Conservation (phyloP, 352 stramenopile species). For the Phytopythium oedochilum region DNA sequence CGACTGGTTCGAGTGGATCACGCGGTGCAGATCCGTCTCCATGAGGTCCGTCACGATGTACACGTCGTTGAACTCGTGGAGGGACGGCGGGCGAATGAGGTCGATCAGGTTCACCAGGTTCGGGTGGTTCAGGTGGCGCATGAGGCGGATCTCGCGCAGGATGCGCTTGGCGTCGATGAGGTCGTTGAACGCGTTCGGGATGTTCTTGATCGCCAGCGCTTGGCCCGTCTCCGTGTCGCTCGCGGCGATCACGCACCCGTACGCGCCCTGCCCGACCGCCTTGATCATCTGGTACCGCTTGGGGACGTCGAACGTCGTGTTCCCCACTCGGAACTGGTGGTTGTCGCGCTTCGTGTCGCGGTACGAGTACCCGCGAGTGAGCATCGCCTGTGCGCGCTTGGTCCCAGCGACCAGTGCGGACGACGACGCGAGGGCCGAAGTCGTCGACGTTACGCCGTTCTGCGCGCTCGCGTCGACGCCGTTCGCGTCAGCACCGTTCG, state of each 20-base stretch:
- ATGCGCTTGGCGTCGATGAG: constrained; percentile 87
- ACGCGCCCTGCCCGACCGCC: constrained; percentile 87
- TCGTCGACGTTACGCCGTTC: background rate
- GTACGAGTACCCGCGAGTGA: constrained; percentile 80
- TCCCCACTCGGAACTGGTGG: constrained; percentile 83
- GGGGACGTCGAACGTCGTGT: constrained; percentile 84
- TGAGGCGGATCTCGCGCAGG: constrained; percentile 83
- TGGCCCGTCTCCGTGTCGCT: constrained; percentile 84
- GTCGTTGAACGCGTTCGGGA: constrained; percentile 91
- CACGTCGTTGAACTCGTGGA: constrained; percentile 88
- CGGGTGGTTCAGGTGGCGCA: constrained; percentile 83
- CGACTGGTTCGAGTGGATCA: constrained; percentile 80
- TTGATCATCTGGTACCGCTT: constrained; percentile 89
- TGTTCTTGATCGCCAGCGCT: constrained; percentile 95
- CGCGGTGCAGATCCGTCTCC: constrained; percentile 75
- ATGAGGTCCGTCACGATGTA: constrained; percentile 80
- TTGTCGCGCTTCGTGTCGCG: constrained; percentile 83
- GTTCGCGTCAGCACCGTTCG: background rate
- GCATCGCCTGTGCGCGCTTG: constrained; percentile 35
- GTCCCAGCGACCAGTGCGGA: constrained; percentile 14
- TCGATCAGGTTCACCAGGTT: constrained; percentile 83
- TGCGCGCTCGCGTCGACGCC: background rate
- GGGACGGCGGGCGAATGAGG: constrained; percentile 68
- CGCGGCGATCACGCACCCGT: constrained; percentile 88
- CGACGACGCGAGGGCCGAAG: background rate